These are phyloP conservation scores for Sisymbrium altissimum DNA, from an alignment of 345 rosid species.

Conservation along the genomic window DNA sequence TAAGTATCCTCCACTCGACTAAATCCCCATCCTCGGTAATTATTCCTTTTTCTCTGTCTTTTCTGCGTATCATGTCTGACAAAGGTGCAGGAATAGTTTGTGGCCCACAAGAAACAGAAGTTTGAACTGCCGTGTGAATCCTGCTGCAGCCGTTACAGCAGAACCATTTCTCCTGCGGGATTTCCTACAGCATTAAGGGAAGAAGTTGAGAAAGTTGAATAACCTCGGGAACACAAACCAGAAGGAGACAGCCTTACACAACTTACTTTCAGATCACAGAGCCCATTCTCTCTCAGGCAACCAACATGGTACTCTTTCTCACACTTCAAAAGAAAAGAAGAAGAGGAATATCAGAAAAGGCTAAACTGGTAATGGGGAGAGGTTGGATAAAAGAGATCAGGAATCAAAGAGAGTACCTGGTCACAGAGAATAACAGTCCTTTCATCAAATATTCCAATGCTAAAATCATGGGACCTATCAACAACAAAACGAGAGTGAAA, in stretches of 20 bases:
- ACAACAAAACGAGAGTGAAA: constrained; percentile 4
- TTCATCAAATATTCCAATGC: constrained; percentile 62
- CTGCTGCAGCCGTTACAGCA: constrained; percentile 76
- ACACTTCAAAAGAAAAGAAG: constrained; percentile 50
- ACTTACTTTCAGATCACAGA: constrained; percentile 82
- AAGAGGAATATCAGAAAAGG: constrained; percentile 24
- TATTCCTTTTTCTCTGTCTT: constrained; percentile 71
- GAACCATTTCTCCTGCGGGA: constrained; percentile 86
- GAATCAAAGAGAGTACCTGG: constrained; percentile 62
- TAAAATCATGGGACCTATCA: constrained; percentile 76
- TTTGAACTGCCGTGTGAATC: constrained; percentile 59
- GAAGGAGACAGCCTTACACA: neutral
- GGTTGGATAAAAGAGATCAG: neutral
- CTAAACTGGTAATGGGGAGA: neutral
- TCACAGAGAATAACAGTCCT: constrained; percentile 90
- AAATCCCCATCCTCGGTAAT: constrained; percentile 37
- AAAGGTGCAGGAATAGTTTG: constrained; percentile 51
- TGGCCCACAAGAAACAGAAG: constrained; percentile 56
- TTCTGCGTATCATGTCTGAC: constrained; percentile 53
- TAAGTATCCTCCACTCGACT: constrained; percentile 75
- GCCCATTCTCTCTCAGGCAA: constrained; percentile 71
- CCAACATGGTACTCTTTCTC: constrained; percentile 98
- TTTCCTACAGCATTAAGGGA: constrained; percentile 47
- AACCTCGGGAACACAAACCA: constrained; percentile 6
- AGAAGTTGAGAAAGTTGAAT: constrained; percentile 16